Evolutionary conservation across 2,329 filamentous ascomycete species (phyloP), one percentile per base, ranked within the genome.

Genomic region (Aureobasidium sp.): DNA sequence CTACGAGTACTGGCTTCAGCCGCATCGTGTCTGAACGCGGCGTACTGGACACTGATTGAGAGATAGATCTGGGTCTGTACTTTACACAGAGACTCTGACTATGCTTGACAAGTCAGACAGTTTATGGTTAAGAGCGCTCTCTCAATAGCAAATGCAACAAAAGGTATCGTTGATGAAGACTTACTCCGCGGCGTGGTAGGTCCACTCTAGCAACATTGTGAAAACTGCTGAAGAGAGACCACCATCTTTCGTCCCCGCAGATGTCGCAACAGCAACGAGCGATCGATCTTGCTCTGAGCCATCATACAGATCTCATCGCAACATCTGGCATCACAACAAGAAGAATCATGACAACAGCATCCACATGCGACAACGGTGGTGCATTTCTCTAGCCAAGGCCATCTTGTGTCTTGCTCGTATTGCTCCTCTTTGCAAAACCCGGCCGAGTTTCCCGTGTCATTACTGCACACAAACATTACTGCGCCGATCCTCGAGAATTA

Each of bases 351-450:
- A 55, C 37, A 41, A 31, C 51, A 29, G 37, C 51, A 22, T 55
- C 51, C 51, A 55, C 51, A 25, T 41, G 37, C 25, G 25, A 25
- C 39, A 57, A 57, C 53, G 53, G 39, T 57, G 39, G 4, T 57
- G 53, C 53, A 57, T 41, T 41, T 29, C 25, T 2, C n/a, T 15
- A 39, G 37, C 53, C 17, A 57, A 57, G 41, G 42, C 41, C 53
- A 45, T 39, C 17, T 36, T 9, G 31, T 34, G 31, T 22, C 22
- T 57, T 25, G 42, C 41, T 34, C 53, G 53, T 44, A 44, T 57
- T 57, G 17, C 39, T 44, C 39, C 36, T 57, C 53, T 57, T 45
- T 31, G 9, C 39, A 39, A 56, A 56, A 56, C 39, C 7, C 51
- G 51, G 51, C 51, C 51, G 51, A 55, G 51, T 20, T 29, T 29